Conservation (phyloP, 768 basidiomycete species). For the Brasilioporus rufonigricans region DNA sequence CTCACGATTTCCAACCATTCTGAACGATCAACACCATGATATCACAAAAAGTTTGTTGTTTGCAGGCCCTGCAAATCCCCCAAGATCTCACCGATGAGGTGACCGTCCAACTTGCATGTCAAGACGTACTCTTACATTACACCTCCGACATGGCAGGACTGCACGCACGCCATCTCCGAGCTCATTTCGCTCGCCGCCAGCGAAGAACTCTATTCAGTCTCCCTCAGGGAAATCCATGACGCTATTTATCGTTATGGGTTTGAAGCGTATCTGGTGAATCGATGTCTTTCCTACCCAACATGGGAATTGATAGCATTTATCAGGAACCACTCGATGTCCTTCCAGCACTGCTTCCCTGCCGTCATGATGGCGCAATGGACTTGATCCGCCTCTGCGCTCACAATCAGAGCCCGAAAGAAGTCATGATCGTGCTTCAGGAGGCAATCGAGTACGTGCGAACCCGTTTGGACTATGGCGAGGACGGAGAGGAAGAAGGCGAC, state of each 20-base stretch:
- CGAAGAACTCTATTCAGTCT: background rate
- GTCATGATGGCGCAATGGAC: conserved; percentile 27
- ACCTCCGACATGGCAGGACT: conserved; percentile 13
- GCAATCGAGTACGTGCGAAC: conserved; percentile 32
- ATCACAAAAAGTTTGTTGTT: conserved; percentile 2
- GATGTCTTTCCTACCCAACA: background rate
- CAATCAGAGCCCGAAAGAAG: conserved; percentile 39
- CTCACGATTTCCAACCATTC: too few species aligned
- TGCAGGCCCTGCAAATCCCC: conserved; percentile 19
- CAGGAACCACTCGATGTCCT: conserved; percentile 43
- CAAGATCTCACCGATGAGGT: conserved; percentile 27
- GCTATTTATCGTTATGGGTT: conserved; percentile 14
- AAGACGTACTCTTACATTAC: too few species aligned
- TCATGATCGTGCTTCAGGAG: conserved; percentile 42
- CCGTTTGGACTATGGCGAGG: conserved; percentile 13
- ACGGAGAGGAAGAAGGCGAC: conserved; percentile 15
- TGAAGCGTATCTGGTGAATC: conserved; percentile 18
- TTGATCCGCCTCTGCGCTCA: conserved; percentile 34
- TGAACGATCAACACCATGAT: too few species aligned
- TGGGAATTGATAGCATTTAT: background rate
- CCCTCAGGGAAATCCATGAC: conserved; percentile 20
- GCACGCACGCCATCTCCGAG: conserved; percentile 13
- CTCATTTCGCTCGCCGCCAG: conserved; percentile 18
- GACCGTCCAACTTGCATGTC: background rate
- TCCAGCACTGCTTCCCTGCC: conserved; percentile 34